phyloP scores from a whole-genome alignment of 1,284 basidiomycete species.

The Fomitopsis betulina region DNA sequence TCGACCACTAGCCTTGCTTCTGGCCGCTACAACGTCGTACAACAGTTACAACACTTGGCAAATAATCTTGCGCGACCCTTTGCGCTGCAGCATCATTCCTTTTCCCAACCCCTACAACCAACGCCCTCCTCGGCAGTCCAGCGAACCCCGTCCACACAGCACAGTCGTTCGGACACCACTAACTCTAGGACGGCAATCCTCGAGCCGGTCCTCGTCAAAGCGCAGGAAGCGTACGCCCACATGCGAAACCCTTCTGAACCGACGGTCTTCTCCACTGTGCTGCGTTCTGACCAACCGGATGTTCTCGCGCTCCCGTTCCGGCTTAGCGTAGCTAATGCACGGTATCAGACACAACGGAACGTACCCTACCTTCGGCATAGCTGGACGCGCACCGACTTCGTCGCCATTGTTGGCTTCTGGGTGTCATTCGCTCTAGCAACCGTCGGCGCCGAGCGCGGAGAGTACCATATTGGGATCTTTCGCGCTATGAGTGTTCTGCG shows the following conservation, averaged over 20 bases:
- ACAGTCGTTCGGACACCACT: conserved; percentile 26
- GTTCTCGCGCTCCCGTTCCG: conserved; percentile 61
- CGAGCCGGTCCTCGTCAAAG: conserved; percentile 23
- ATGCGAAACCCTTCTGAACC: conserved; percentile 32
- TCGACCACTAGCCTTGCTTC: conserved; percentile 30
- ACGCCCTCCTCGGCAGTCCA: conserved; percentile 4
- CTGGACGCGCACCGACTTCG: conserved; percentile 89
- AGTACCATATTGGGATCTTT: conserved; percentile 81
- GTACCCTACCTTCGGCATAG: conserved; percentile 89
- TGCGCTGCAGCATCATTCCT: conserved; percentile 28
- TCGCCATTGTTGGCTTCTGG: conserved; percentile 85
- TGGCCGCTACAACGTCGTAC: conserved; percentile 21
- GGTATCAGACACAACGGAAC: conserved; percentile 53
- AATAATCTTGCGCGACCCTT: conserved; percentile 41
- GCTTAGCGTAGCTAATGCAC: conserved; percentile 51
- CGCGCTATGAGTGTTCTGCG: conserved; percentile 88
- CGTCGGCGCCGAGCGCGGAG: conserved; percentile 59
- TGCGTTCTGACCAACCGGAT: conserved; percentile 42
- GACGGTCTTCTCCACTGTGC: conserved; percentile 43
- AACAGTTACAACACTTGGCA: conserved; percentile 32
- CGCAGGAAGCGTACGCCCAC: conserved; percentile 21
- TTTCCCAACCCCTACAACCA: conserved; percentile 8
- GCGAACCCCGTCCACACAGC: conserved; percentile 6
- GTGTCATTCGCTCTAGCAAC: conserved; percentile 70
- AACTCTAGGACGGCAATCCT: conserved; percentile 29